Base-by-base conservation (phyloP, 305 asterid species). In the Petunia hybrid region DNA sequence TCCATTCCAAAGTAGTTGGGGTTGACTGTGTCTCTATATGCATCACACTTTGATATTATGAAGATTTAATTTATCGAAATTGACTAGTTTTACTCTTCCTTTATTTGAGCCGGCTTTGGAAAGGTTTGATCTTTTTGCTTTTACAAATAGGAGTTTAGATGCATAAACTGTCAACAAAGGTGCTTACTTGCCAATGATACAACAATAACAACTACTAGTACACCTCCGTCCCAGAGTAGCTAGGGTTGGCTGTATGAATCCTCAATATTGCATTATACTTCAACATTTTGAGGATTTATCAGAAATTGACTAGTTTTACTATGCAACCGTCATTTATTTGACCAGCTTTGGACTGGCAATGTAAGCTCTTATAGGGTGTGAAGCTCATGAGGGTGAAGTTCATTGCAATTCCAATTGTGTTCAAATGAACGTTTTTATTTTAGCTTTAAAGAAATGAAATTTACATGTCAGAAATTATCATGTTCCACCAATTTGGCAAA, bases 71-170 rank as follows among this genome's bases (percentile, higher is more conserved):
- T n/a, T n/a, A n/a, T n/a, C n/a, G n/a, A n/a, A n/a, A n/a, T n/a
- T n/a, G n/a, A n/a, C n/a, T n/a, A n/a, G n/a, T n/a, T n/a, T n/a
- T n/a, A n/a, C n/a, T n/a, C n/a, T n/a, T n/a, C n/a, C n/a, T n/a
- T n/a, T n/a, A n/a, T n/a, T n/a, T n/a, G n/a, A n/a, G n/a, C n/a
- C n/a, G n/a, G n/a, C n/a, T n/a, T n/a, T 3, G 38, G 78, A 53
- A 36, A 74, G 0, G 1, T 0, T 1, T 74, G 38, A 36, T 53
- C 38, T 53, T 53, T 53, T 74, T 14, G n/a, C 64, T 53, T 74
- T 36, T n/a, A 74, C 36, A 63, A 73, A 74, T 74, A 51, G 64
- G 78, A 74, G 13, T 74, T 74, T 55, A 71, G 38, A 74, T 0
- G 53, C 0, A 48, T 36, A 74, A 74, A 6, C 12, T 53, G 64